A percentile compares a stretch with the other conserved stretches of the same genome.
Evolutionary conservation across 2,329 filamentous ascomycete genomes (phyloP).

Genomic region (Arthrobotrys iridis): DNA sequence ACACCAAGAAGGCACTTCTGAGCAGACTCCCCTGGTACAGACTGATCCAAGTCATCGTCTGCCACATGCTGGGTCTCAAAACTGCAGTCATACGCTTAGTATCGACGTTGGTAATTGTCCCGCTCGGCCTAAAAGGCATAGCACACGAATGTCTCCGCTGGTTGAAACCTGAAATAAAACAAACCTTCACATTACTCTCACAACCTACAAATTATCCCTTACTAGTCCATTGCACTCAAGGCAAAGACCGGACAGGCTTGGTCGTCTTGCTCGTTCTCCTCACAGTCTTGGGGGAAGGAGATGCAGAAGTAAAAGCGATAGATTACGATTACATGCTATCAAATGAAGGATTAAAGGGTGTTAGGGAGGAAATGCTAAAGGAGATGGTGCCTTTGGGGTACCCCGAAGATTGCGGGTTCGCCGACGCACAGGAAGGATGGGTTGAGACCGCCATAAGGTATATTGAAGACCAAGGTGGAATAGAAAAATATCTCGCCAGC

Average conservation of each 20-base stretch:
- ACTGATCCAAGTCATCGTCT: conserved; percentile 69
- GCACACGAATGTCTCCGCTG: conserved; percentile 75
- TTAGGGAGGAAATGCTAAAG: conserved; percentile 71
- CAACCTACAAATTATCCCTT: conserved; percentile 69
- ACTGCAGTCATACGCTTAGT: conserved; percentile 76
- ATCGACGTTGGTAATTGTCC: conserved; percentile 75
- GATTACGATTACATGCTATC: conserved; percentile 77
- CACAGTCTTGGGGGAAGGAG: conserved; percentile 64
- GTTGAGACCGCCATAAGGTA: conserved; percentile 70
- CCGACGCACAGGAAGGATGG: conserved; percentile 72
- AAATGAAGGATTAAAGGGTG: conserved; percentile 68
- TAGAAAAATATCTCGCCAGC: conserved; percentile 71
- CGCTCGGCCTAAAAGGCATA: conserved; percentile 76
- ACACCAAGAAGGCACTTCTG: conserved; percentile 22
- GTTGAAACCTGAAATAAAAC: conserved; percentile 71
- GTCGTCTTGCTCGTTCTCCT: conserved; percentile 75
- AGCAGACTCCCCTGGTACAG: conserved; percentile 25
- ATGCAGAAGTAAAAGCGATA: conserved; percentile 66
- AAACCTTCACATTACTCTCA: conserved; percentile 65
- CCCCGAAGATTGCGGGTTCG: conserved; percentile 72
- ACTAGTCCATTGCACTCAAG: conserved; percentile 85
- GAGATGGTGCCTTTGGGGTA: conserved; percentile 78
- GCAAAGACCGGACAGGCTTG: conserved; percentile 84
- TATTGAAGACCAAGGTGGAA: conserved; percentile 73
- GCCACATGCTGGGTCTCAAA: conserved; percentile 74